A percentile compares a stretch with the other conserved stretches of the same genome.
phyloP scores from a whole-genome alignment of 179 eudicot species.

The Monotropa hypopitys region DNA sequence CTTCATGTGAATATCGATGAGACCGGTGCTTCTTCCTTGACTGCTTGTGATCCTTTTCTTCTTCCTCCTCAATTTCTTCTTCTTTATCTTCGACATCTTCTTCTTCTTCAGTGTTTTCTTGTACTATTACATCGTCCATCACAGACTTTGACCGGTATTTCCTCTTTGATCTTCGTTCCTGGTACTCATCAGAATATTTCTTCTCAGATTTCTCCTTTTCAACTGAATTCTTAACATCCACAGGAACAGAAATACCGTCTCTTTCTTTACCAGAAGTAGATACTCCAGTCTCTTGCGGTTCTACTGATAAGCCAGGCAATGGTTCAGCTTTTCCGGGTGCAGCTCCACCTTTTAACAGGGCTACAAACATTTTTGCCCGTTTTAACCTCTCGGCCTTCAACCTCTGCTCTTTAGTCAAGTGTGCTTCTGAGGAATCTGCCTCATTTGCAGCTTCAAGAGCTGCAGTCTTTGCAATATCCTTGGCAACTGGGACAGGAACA shows the following conservation, averaged over 20 bases:
- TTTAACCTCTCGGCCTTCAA: conserved; percentile 79
- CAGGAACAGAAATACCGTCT: conserved; percentile 36
- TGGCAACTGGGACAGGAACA: conserved; percentile 27
- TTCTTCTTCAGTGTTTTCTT: conserved; percentile 20
- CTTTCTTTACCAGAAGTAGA: conserved; percentile 26
- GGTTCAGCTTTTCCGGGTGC: conserved; percentile 39
- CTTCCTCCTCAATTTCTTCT: conserved; percentile 13
- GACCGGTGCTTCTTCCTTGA: conserved; percentile 45
- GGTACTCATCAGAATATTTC: conserved; percentile 27
- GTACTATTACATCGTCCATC: conserved; percentile 22
- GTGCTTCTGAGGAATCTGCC: conserved; percentile 42
- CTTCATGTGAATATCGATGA: conserved; percentile 19
- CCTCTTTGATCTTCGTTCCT: conserved; percentile 32
- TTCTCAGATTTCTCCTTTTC: conserved; percentile 21
- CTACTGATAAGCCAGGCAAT: conserved; percentile 36
- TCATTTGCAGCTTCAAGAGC: neutral
- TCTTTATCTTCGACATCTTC: conserved; percentile 8
- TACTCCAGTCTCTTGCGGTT: conserved; percentile 29
- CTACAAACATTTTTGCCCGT: conserved; percentile 92
- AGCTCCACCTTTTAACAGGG: conserved; percentile 62
- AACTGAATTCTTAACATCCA: conserved; percentile 21
- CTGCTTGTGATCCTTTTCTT: conserved; percentile 23
- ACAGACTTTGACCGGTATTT: conserved; percentile 56
- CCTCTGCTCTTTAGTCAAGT: conserved; percentile 65
- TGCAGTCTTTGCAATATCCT: conserved; percentile 11